phyloP scores from a whole-genome alignment of 257 asterid species.

The Solanum pimpinellifolium region DNA sequence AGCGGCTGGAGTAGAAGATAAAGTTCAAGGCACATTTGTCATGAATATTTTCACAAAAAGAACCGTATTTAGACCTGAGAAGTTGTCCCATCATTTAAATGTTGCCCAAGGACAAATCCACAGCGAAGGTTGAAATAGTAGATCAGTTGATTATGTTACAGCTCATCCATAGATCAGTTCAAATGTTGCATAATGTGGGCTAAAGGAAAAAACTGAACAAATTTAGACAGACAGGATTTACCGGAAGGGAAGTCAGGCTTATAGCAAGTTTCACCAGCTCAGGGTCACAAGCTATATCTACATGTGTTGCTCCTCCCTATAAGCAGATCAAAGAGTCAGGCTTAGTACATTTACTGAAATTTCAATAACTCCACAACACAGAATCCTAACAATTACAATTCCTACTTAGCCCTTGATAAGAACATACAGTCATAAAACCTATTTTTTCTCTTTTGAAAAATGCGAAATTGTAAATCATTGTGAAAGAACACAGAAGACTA shows the following conservation, averaged over 20 bases:
- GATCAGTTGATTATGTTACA: background rate
- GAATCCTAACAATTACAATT: background rate
- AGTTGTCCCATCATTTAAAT: too few species aligned
- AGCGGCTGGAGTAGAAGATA: background rate
- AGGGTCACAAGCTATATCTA: constrained; percentile 82
- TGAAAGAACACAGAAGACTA: background rate
- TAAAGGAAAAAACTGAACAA: background rate
- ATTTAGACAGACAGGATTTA: constrained; percentile 7
- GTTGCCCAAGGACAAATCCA: too few species aligned
- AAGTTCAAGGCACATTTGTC: background rate
- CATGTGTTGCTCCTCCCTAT: constrained; percentile 95
- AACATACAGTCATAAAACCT: background rate
- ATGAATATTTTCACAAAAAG: background rate
- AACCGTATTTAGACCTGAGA: too few species aligned
- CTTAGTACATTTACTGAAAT: background rate
- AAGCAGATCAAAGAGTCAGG: background rate
- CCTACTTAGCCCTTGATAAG: background rate
- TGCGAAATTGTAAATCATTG: background rate
- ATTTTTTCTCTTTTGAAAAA: background rate
- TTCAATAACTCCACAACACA: background rate
- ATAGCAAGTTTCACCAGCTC: constrained; percentile 79
- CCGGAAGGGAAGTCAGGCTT: constrained; percentile 70
- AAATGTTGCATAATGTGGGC: background rate
- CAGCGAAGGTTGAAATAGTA: background rate
- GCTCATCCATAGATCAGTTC: background rate